A percentile compares a stretch with the other conserved stretches of the same genome.
Conservation (phyloP, 176 grass and related monocot species). For the Eragrostis nindensis region DNA sequence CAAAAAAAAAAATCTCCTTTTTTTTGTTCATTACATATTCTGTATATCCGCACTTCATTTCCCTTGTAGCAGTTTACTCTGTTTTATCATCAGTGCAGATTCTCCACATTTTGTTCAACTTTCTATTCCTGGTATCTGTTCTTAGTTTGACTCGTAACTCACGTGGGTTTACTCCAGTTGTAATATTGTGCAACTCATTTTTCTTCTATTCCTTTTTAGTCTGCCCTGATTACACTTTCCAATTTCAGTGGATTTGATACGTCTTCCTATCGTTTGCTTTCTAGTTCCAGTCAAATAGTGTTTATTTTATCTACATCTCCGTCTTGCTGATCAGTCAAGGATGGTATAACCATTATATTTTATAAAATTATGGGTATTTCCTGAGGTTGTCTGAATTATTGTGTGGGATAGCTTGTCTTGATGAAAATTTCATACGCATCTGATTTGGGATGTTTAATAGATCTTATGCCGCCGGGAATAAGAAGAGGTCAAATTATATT, state of each 20-base stretch:
- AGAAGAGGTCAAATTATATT: background rate
- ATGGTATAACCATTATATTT: background rate
- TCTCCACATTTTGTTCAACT: constrained; percentile 5
- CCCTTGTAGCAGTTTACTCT: no score
- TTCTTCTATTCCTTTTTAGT: background rate
- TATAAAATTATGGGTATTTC: background rate
- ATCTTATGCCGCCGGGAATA: background rate
- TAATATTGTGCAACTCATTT: constrained; percentile 26
- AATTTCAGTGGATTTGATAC: background rate
- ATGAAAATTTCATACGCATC: no score
- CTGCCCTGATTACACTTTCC: background rate
- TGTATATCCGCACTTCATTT: no score
- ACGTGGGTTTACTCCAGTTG: constrained; percentile 4
- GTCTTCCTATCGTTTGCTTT: background rate
- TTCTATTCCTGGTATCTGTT: background rate
- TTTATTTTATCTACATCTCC: background rate
- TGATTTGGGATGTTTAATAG: background rate
- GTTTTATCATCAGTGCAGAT: background rate
- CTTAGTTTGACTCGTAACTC: background rate
- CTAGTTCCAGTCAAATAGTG: background rate
- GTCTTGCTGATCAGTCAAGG: no score
- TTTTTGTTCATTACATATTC: background rate
- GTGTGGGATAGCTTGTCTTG: no score
- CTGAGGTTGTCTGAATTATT: no score
- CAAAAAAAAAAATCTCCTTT: no score